Conservation (phyloP, 2,329 filamentous ascomycete genomes). For the Drechslera avenae region DNA sequence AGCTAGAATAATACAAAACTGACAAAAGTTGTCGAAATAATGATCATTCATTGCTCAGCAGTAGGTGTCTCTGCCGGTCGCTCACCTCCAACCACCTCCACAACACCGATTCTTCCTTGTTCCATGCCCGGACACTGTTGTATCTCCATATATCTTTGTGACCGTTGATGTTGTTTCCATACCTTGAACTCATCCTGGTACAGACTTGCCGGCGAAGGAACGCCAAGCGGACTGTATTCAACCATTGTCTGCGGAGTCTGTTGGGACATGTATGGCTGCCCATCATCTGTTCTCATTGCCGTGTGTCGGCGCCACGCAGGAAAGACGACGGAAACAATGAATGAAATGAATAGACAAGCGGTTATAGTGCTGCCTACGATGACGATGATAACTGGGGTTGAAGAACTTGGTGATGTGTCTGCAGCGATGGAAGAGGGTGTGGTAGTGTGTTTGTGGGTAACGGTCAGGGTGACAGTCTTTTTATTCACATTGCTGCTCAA, state of each 20-base stretch:
- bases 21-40: no score
- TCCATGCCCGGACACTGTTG: constrained; percentile 13
- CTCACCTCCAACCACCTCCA: constrained; percentile 19
- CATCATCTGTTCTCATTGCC: not conserved
- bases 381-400: constrained; percentile 28
- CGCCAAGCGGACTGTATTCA: constrained; percentile 17
- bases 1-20: no score
- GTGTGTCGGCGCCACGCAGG: constrained; percentile 28
- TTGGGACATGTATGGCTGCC: not conserved
- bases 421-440: not conserved
- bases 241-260: constrained; percentile 6
- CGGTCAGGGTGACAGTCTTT: constrained; percentile 12
- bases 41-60: not conserved
- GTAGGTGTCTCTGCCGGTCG: constrained; percentile 16
- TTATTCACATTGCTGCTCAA: not conserved
- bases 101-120: constrained; percentile 4
- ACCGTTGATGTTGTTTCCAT: constrained; percentile 3
- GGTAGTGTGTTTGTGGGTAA: constrained; percentile 1
- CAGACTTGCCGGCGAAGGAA: not conserved
- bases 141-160: not conserved
- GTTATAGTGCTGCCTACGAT: constrained; percentile 44
- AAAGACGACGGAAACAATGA: constrained; percentile 29
- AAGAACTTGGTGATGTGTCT: not conserved
- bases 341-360: constrained; percentile 32
- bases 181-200: constrained; percentile 7